These are phyloP conservation scores for Phytopythium sindhum DNA, from an alignment of 352 stramenopile species.

Conservation along the genomic window DNA sequence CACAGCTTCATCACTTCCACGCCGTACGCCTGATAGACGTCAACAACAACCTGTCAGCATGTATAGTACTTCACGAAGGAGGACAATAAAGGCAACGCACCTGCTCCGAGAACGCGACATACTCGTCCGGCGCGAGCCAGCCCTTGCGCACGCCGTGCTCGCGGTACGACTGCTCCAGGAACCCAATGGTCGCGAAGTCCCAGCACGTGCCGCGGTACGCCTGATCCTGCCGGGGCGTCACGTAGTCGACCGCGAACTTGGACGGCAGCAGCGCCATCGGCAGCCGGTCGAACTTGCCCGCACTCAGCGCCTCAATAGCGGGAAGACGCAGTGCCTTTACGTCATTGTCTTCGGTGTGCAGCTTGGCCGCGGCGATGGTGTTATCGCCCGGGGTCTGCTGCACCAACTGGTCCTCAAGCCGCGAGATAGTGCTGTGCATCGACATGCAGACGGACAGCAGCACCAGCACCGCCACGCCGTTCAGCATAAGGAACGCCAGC, in stretches of 20 bases:
- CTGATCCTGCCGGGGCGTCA: slow-evolving; percentile 73
- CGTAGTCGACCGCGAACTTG: slow-evolving; percentile 78
- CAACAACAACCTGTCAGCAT: not conserved
- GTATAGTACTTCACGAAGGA: not conserved
- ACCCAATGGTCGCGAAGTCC: slow-evolving; percentile 79
- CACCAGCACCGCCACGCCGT: slow-evolving; percentile 51
- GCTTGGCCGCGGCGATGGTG: not conserved
- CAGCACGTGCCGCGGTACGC: slow-evolving; percentile 75
- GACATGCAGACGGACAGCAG: slow-evolving; percentile 61
- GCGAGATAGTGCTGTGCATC: slow-evolving; percentile 68
- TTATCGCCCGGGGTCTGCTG: not conserved
- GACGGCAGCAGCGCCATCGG: slow-evolving; percentile 70
- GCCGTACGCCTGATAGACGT: slow-evolving; percentile 44
- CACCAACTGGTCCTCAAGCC: slow-evolving; percentile 35
- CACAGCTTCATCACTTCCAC: slow-evolving; percentile 71
- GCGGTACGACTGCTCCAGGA: slow-evolving; percentile 78
- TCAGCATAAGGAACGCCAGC: slow-evolving; percentile 48
- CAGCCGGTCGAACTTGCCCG: slow-evolving; percentile 28
- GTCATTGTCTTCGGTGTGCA: not conserved
- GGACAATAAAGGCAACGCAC: slow-evolving; percentile 10
- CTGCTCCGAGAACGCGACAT: slow-evolving; percentile 78
- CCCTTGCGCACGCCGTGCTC: slow-evolving; percentile 57
- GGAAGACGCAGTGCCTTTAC: not conserved
- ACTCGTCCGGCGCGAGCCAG: slow-evolving; percentile 69
- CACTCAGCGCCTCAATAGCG: slow-evolving; percentile 5